Evolutionary conservation across 2,329 filamentous ascomycete genomes (phyloP).

Genomic region (Penicillium decumbens): DNA sequence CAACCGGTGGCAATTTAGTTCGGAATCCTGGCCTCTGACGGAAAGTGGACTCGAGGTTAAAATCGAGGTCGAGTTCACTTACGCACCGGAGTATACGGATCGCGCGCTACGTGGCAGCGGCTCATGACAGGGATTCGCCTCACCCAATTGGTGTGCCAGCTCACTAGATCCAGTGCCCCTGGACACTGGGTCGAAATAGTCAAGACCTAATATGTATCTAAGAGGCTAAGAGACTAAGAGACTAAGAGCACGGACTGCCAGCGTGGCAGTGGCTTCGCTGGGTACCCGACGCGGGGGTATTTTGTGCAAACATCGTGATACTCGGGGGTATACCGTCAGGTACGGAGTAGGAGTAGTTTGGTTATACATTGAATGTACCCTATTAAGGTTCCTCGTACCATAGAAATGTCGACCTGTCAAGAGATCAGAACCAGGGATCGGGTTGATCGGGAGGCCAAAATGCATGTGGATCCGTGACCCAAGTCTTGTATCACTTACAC

Average conservation of each 20-base stretch:
- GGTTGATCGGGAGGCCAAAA: background rate
- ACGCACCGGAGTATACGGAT: background rate
- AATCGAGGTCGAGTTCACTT: background rate
- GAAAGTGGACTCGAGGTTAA: no score
- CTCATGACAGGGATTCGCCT: slow-evolving; percentile 2
- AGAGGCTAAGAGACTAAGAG: slow-evolving; percentile 1
- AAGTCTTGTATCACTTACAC: slow-evolving; percentile 10
- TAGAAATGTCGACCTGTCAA: background rate
- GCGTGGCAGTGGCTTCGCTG: slow-evolving; percentile 18
- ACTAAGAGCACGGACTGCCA: slow-evolving; percentile 18
- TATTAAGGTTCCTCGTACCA: background rate
- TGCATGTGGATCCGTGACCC: background rate
- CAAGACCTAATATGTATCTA: no score
- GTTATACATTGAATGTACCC: background rate
- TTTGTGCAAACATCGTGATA: background rate
- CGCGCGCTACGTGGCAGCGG: slow-evolving; percentile 16
- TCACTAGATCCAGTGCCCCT: slow-evolving; percentile 3
- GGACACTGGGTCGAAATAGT: background rate
- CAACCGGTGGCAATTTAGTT: background rate
- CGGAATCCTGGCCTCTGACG: background rate
- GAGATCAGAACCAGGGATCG: background rate
- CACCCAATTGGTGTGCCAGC: slow-evolving; percentile 10
- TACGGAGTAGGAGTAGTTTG: background rate
- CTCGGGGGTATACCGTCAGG: background rate
- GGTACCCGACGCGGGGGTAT: background rate